Evolutionary conservation across 371 early-diverging fungal genomes (phyloP).

Genomic region (Lichtheimia ramosa): DNA sequence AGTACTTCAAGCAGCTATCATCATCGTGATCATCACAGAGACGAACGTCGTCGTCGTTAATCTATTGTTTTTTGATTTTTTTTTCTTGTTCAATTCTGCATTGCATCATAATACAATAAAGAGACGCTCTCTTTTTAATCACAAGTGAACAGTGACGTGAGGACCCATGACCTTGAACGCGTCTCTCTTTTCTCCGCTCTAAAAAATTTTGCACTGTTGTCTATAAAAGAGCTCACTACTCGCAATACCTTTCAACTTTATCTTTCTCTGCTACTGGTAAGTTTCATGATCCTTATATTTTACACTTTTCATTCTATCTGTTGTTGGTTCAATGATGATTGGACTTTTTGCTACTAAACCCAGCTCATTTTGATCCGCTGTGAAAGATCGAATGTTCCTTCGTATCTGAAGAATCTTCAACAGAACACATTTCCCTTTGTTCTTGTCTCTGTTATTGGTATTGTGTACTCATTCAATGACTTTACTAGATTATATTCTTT

Average conservation of each 20-base stretch:
- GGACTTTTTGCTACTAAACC: constrained; percentile 12
- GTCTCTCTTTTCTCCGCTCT: too few species aligned
- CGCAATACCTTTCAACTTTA: too few species aligned
- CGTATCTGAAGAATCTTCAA: not conserved
- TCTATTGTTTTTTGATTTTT: not conserved
- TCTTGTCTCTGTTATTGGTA: not conserved
- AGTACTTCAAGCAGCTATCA: not conserved
- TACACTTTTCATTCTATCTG: too few species aligned
- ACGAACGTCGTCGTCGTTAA: constrained; percentile 6
- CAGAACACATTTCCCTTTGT: not conserved
- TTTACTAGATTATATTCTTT: not conserved
- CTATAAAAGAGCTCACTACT: too few species aligned
- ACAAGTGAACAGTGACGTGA: too few species aligned
- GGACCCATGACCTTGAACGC: too few species aligned
- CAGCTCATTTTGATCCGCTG: constrained; percentile 12
- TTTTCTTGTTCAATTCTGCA: too few species aligned
- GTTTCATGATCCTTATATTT: too few species aligned
- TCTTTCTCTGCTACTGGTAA: too few species aligned
- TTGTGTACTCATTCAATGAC: not conserved
- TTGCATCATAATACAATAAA: too few species aligned
- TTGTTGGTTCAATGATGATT: constrained; percentile 7
- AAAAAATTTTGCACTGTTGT: too few species aligned
- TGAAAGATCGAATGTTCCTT: constrained; percentile 12
- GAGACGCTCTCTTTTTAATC: too few species aligned
- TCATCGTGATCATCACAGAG: constrained; percentile 11